These are phyloP conservation scores for Herpetomonas samuelpessoai DNA, from an alignment of 208 protist genomes.

Conservation along the genomic window DNA sequence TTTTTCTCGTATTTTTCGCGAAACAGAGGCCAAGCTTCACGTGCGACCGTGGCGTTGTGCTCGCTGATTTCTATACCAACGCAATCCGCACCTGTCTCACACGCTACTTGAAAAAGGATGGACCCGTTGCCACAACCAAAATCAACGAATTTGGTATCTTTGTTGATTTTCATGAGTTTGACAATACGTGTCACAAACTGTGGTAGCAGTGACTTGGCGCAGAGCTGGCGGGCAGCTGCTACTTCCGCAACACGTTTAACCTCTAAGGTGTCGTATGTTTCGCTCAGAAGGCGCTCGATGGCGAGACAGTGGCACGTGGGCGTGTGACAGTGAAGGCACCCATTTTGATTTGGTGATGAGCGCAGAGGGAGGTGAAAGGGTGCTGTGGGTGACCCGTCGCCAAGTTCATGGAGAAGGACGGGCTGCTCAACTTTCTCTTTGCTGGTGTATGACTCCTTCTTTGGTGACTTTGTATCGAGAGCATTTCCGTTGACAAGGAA, in stretches of 20 bases:
- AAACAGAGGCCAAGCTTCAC: conserved; percentile 34
- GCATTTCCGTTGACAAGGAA: conserved; percentile 38
- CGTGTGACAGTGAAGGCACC: conserved; percentile 59
- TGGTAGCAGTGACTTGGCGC: conserved; percentile 66
- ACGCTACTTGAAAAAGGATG: conserved; percentile 69
- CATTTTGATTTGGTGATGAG: conserved; percentile 41
- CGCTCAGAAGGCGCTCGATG: conserved; percentile 43
- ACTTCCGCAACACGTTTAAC: conserved; percentile 76
- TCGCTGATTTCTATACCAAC: conserved; percentile 62
- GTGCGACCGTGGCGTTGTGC: conserved; percentile 53
- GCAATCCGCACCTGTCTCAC: conserved; percentile 52
- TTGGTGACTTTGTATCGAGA: conserved; percentile 16
- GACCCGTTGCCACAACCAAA: conserved; percentile 73
- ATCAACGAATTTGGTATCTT: conserved; percentile 61
- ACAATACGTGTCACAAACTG: conserved; percentile 63
- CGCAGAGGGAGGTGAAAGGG: conserved; percentile 57
- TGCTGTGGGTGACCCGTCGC: conserved; percentile 41
- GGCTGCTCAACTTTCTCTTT: conserved; percentile 12
- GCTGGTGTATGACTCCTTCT: not conserved
- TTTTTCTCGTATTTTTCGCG: conserved; percentile 16
- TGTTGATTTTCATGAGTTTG: conserved; percentile 38
- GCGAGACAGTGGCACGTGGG: conserved; percentile 46
- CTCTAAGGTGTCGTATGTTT: conserved; percentile 35
- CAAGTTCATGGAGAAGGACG: conserved; percentile 23
- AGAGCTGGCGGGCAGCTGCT: conserved; percentile 45